Evolutionary conservation across 306 rosid genomes (phyloP), one percentile per base, ranked within the genome.

Genomic region (Ormosia semicastrata): DNA sequence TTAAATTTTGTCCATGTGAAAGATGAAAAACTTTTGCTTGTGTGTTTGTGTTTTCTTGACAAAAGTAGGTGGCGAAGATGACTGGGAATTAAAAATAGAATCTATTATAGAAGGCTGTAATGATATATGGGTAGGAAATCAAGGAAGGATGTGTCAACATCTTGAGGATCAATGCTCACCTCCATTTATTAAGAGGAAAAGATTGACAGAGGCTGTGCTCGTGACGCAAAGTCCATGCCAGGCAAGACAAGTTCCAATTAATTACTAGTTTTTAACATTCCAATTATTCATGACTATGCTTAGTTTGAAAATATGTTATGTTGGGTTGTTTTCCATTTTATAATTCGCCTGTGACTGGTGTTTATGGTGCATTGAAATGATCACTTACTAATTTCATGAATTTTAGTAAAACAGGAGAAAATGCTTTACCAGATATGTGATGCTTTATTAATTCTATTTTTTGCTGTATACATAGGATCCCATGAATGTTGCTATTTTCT

Each of bases 31-130:
- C 46, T 62, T 56, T 41, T 67, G 39, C 15, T 66, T 77, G 58
- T 64, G 9, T 72, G 39, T 41, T 58, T 62, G 39, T 66, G 59
- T 71, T 53, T 77, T 64, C 76, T 79, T 76, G 44, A 81, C 81
- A 66, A 54, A 67, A 40, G 30, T 80, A 90, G 98, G 88, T 67
- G 83, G 81, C 44, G 92, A 89, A 76, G 91, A 87, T 89, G 91
- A 82, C 64, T 67, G 87, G 39, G 89, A 82, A 40, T 41, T 88
- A 63, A 87, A 74, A 84, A 52, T 90, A 54, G 95, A 94, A 17
- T 76, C 91, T 63, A 65, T 92, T 34, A 81, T 92, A 57, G 97
- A 94, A 66, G 90, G 92, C 36, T 92, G 91, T 85, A 89, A 89
- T 85, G 89, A 86, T 83, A 71, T 73, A 62, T 83, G 79, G 43